Evolutionary conservation across 1,284 basidiomycete species (phyloP).

Genomic region (Cutaneotrichosporon sp.): DNA sequence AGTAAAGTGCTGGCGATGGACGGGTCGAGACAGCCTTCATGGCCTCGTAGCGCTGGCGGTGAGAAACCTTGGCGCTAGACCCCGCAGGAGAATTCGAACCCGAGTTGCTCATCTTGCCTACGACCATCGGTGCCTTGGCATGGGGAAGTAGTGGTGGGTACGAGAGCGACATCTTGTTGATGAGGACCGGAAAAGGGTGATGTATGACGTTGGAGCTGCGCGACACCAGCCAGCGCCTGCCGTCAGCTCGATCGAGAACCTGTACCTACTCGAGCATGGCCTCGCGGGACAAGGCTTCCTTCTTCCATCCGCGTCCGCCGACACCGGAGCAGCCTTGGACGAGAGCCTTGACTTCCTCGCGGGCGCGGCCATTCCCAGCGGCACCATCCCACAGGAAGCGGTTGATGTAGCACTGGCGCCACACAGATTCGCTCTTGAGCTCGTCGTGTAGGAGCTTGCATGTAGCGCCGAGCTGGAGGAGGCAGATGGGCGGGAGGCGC

Average conservation of each 20-base stretch:
- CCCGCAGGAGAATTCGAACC: constrained; percentile 12
- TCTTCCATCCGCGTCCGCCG: constrained; percentile 26
- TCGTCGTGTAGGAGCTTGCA: constrained; percentile 35
- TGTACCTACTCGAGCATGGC: constrained; percentile 46
- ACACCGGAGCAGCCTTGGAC: constrained; percentile 24
- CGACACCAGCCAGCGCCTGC: constrained; percentile 45
- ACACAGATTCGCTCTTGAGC: constrained; percentile 42
- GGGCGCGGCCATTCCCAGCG: constrained; percentile 18
- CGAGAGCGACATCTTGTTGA: constrained; percentile 45
- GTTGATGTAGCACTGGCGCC: constrained; percentile 49
- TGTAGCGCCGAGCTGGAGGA: constrained; percentile 36
- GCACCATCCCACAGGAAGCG: constrained; percentile 40
- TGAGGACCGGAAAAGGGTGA: constrained; percentile 38
- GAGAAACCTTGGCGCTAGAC: constrained; percentile 34
- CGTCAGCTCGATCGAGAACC: not conserved
- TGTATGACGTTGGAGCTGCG: constrained; percentile 39
- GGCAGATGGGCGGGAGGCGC: constrained; percentile 41
- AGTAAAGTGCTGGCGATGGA: constrained; percentile 43
- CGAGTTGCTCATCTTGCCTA: constrained; percentile 33
- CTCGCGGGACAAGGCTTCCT: constrained; percentile 36
- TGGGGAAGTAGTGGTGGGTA: constrained; percentile 35
- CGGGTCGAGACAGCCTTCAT: constrained; percentile 42
- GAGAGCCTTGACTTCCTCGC: constrained; percentile 33
- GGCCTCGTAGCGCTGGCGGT: constrained; percentile 47
- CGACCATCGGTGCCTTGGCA: constrained; percentile 24